Base-by-base conservation (phyloP, 768 basidiomycete genomes). In the Candolleomyces eurysporus region DNA sequence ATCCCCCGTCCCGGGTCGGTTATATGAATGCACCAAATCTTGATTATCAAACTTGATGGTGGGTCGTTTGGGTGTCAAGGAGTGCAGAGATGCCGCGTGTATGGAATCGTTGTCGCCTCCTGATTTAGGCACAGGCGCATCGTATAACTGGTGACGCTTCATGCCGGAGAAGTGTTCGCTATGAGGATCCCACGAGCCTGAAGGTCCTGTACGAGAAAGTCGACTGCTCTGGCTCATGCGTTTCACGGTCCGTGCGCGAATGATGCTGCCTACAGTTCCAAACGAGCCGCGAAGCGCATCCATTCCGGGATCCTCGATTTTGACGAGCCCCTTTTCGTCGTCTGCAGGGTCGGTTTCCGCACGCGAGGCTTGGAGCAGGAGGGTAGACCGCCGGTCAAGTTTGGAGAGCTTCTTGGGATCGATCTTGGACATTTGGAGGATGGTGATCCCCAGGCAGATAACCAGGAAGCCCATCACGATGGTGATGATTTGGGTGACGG, bases 391-490 rank as follows among this genome's bases (percentile, higher is more conserved):
- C 17, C 96, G 83, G 71, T 98, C 97, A 67, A 99, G 89, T 52
- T 86, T 85, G 61, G 79, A 79, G 68, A 98, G 82, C 58, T 86
- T 75, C 19, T 79, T 80, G 10, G 97, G 96, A 70, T 99, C 96
- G 65, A 98, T 86, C 76, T 93, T 93, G 72, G 90, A 93, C 85
- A 96, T 90, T 75, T 99, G 97, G 8, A 99, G 86, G 64, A 99
- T 88, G 32, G 91, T 91, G 72, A 98, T 98, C 19, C 96, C 96
- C 21, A 93, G 76, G 69, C 91, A 94, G 58, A 96, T 96, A 61
- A 91, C 87, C 64, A 97, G 74, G 80, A 99, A 98, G 8, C 87
- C 96, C 82, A 96, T 84, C 26, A 96, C 89, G 60, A 98, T 83
- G 2, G 95, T 97, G 55, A 98, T 82, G 57, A 99, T 95, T 65